Conservation (phyloP, 495 filamentous ascomycete species). For the Venustampulla echinocandica region DNA sequence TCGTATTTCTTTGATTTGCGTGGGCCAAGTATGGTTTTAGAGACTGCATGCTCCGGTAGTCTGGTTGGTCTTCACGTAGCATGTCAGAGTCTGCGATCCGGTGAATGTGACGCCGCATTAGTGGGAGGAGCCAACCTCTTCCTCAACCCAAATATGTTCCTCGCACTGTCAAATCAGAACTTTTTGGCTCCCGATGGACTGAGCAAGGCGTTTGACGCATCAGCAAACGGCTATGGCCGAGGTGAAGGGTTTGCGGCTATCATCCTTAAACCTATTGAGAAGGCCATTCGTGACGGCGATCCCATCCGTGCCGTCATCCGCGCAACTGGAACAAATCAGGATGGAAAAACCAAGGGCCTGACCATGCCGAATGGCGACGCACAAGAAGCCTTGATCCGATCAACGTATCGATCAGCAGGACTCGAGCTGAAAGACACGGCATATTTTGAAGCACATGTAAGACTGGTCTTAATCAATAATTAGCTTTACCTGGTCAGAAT, state of each 20-base stretch:
- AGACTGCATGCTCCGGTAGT: conserved; percentile 82
- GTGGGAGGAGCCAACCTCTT: conserved; percentile 33
- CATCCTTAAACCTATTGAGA: conserved; percentile 49
- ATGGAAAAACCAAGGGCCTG: conserved; percentile 50
- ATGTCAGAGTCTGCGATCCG: conserved; percentile 67
- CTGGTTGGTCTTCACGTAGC: conserved; percentile 58
- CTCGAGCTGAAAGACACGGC: conserved; percentile 35
- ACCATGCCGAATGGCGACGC: conserved; percentile 47
- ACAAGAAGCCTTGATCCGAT: conserved; percentile 45
- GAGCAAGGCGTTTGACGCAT: conserved; percentile 52
- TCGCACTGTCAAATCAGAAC: conserved; percentile 15
- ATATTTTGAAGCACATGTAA: conserved; percentile 35
- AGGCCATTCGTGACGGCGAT: conserved; percentile 46
- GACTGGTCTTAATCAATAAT: neutral
- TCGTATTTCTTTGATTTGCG: conserved; percentile 49
- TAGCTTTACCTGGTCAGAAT: neutral
- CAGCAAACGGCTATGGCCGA: conserved; percentile 56
- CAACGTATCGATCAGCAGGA: conserved; percentile 37
- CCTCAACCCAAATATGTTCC: conserved; percentile 32
- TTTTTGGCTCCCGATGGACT: conserved; percentile 33
- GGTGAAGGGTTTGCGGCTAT: conserved; percentile 53
- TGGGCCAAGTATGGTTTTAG: conserved; percentile 36
- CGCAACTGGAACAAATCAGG: conserved; percentile 33
- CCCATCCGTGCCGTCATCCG: conserved; percentile 54
- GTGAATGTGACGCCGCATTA: conserved; percentile 35